These are phyloP conservation scores for Talaromyces sp. DNA, from an alignment of 2,329 filamentous ascomycete genomes.

Conservation along the genomic window DNA sequence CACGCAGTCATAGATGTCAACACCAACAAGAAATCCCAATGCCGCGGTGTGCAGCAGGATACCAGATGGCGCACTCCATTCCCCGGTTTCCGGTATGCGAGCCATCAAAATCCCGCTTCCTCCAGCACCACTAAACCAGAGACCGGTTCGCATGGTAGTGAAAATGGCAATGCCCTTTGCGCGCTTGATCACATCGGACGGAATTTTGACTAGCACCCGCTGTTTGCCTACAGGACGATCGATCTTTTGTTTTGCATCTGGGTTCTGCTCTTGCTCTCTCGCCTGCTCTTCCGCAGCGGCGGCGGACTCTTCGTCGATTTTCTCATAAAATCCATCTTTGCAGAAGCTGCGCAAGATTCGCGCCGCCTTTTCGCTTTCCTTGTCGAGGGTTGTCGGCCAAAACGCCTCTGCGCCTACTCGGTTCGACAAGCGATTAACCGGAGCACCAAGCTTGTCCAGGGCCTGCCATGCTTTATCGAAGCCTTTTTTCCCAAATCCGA, in stretches of 20 bases:
- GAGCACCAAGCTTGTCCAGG: constrained; percentile 64
- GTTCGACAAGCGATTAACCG: constrained; percentile 76
- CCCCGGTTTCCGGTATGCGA: constrained; percentile 70
- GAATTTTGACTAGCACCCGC: constrained; percentile 74
- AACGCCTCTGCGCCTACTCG: constrained; percentile 77
- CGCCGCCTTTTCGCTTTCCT: constrained; percentile 87
- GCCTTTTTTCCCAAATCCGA: constrained; percentile 49
- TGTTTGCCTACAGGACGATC: constrained; percentile 57
- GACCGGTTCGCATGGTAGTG: constrained; percentile 87
- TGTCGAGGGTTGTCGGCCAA: constrained; percentile 79
- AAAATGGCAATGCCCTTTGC: constrained; percentile 90
- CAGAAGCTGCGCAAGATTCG: constrained; percentile 87
- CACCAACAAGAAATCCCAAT: constrained; percentile 81
- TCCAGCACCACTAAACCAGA: constrained; percentile 87
- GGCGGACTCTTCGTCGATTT: constrained; percentile 34
- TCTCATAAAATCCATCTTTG: constrained; percentile 64
- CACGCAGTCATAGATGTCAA: constrained; percentile 95
- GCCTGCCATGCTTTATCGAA: constrained; percentile 69
- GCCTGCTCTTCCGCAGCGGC: constrained; percentile 40
- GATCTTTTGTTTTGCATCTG: constrained; percentile 39
- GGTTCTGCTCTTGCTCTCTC: neutral
- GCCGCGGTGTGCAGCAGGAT: constrained; percentile 87
- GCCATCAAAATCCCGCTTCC: constrained; percentile 84
- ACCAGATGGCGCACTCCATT: constrained; percentile 86
- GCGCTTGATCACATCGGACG: constrained; percentile 76